Evolutionary conservation across 2,329 filamentous ascomycete species (phyloP).

Genomic region (Fusarium sublunatum): DNA sequence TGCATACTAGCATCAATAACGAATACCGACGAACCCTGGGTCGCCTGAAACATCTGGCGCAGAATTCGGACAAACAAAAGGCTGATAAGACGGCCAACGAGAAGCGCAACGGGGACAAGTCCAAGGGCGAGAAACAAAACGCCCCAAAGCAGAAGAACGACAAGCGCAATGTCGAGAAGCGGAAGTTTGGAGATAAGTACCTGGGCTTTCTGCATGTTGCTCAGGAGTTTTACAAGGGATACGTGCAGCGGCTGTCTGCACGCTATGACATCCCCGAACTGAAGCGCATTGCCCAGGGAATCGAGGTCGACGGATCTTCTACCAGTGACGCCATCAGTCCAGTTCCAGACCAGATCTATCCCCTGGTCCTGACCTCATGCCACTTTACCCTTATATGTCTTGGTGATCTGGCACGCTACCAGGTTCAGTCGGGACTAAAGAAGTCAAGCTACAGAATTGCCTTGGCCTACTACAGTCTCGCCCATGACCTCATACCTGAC

Average conservation of each 20-base stretch:
- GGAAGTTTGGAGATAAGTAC: constrained; percentile 86
- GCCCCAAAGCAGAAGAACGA: constrained; percentile 41
- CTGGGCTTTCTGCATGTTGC: constrained; percentile 86
- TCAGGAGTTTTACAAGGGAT: constrained; percentile 88
- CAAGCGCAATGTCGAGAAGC: constrained; percentile 64
- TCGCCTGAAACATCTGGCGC: constrained; percentile 62
- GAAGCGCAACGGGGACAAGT: constrained; percentile 43
- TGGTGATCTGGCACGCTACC: constrained; percentile 90
- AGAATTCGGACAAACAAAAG: constrained; percentile 65
- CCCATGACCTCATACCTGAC: constrained; percentile 79
- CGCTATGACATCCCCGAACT: constrained; percentile 67
- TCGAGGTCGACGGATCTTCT: constrained; percentile 52
- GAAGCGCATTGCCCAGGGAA: constrained; percentile 55
- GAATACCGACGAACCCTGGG: constrained; percentile 78
- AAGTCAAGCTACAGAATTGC: constrained; percentile 82
- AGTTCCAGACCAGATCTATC: constrained; percentile 62
- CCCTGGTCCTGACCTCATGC: constrained; percentile 77
- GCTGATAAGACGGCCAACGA: constrained; percentile 40
- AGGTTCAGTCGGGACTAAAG: constrained; percentile 77
- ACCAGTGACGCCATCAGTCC: constrained; percentile 55
- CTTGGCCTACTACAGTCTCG: constrained; percentile 85
- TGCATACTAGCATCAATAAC: constrained; percentile 80
- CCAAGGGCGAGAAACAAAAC: constrained; percentile 42
- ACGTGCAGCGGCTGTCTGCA: constrained; percentile 79
- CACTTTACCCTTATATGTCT: constrained; percentile 86